These are phyloP conservation scores for Aspergillus pseudoviridinutans DNA, from an alignment of 2,329 filamentous ascomycete genomes.

Conservation along the genomic window DNA sequence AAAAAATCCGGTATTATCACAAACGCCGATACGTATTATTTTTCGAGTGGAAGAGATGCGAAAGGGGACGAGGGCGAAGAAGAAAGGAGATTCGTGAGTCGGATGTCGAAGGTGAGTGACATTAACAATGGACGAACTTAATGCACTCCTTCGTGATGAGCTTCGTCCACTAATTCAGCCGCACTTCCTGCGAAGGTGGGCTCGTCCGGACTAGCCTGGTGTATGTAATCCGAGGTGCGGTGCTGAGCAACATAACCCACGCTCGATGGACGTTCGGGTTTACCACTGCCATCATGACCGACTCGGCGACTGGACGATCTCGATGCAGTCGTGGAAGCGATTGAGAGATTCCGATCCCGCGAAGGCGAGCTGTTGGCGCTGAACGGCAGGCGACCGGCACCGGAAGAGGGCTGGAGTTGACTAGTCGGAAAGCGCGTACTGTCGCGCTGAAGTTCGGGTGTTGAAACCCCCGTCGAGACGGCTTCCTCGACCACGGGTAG, in stretches of 20 bases:
- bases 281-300: conserved; percentile 21
- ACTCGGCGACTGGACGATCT: conserved; percentile 34
- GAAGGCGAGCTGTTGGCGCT: conserved; percentile 35
- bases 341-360: conserved; percentile 33
- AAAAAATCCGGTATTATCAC: conserved; percentile 9
- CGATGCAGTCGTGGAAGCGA: conserved; percentile 36
- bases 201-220: conserved; percentile 37
- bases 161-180: conserved; percentile 43
- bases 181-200: conserved; percentile 39
- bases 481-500: conserved; percentile 20
- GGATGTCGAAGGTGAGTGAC: background rate
- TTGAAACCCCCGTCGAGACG: conserved; percentile 3
- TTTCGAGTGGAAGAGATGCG: conserved; percentile 3
- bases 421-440: conserved; percentile 8
- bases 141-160: conserved; percentile 14
- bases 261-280: conserved; percentile 41
- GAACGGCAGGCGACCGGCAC: conserved; percentile 41
- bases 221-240: conserved; percentile 47
- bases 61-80: background rate
- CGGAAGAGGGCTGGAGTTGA: conserved; percentile 24
- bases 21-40: conserved; percentile 11
- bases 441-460: conserved; percentile 11
- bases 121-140: background rate
- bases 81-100: conserved; percentile 1
- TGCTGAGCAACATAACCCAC: conserved; percentile 49